Percentiles rank a stretch among this genome's conserved stretches.
Conservation (phyloP, 108 stramenopile species). For the Seminavis robusta region DNA sequence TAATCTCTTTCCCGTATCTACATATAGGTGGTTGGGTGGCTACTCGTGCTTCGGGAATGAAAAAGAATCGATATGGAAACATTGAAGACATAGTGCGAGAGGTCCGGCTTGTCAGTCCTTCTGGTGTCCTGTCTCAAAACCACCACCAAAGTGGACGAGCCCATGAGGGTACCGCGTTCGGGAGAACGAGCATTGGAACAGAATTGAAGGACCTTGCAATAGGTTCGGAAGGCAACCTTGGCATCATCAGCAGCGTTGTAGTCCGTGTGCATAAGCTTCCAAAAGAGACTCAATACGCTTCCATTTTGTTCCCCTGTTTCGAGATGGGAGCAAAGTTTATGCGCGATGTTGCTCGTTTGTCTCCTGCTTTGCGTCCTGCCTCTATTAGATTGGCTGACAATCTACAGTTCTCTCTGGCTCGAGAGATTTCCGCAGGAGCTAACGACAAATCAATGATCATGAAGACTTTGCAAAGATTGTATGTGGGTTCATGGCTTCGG, state of each 20-base stretch:
- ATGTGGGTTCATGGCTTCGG: no score
- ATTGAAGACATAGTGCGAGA: conserved; percentile 94
- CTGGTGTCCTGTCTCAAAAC: conserved; percentile 41
- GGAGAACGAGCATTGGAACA: conserved; percentile 71
- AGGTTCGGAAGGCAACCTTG: conserved; percentile 91
- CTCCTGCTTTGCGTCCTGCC: conserved; percentile 62
- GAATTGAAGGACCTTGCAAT: conserved; percentile 74
- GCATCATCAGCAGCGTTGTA: conserved; percentile 87
- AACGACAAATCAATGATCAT: no score
- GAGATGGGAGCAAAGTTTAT: conserved; percentile 72
- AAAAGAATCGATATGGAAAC: conserved; percentile 91
- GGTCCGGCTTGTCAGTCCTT: conserved; percentile 67
- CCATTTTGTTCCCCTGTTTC: conserved; percentile 74
- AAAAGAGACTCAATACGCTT: conserved; percentile 54
- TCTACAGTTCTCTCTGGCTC: conserved; percentile 88
- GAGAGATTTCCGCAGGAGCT: conserved; percentile 47
- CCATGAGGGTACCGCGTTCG: conserved; percentile 43
- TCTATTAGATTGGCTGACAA: conserved; percentile 91
- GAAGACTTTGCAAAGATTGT: no score
- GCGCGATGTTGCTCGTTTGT: conserved; percentile 52
- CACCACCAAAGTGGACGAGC: conserved; percentile 19
- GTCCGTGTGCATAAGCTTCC: conserved; percentile 84
- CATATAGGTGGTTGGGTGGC: conserved; percentile 96
- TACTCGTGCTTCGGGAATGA: conserved; percentile 96
- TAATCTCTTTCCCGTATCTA: no score